Base-by-base conservation (phyloP, 1,284 basidiomycete genomes). In the Heterobasidion occidentale region DNA sequence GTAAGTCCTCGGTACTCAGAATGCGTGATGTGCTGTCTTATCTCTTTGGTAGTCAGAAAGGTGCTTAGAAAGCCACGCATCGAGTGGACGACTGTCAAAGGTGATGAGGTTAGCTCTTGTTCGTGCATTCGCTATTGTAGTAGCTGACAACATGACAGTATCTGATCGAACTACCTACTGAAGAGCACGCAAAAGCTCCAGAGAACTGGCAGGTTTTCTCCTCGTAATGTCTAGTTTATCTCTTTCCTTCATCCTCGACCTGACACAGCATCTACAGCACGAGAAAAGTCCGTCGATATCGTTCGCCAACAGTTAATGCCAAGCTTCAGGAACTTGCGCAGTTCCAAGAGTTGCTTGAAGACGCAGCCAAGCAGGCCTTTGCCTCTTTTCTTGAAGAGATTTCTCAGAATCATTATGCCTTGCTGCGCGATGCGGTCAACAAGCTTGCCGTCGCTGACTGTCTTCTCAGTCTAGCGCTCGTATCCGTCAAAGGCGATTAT, bases 361-460 rank as follows among this genome's bases (percentile, higher is more conserved):
- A 77, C 0, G 88, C 84, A 60, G 80, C 90, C 1, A 76, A 83
- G 56, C 75, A 74, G 45, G 89, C 91, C 0, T 94, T 84, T 65
- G 70, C 71, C 11, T 66, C 74, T 1, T 96, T 95, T 67, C 78
- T 95, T 46, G 64, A 70, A 44, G 84, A 89, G 55, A 88, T 94
- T 36, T 73, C 84, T 7, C 67, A 74, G 36, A 78, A 84, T 45
- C 74, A 86, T 62, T 94, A 94, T 64, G 79, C 77, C 20, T 61
- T 86, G 6, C 71, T 97, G 49, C 79, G 92, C 8, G 78, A 86
- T 61, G 83, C 80, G 1, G 86, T 93, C 20, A 86, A 90, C 63
- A 86, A 88, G 58, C 75, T 97, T 20, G 92, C 92, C 1, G 77
- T 78, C 1, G 86, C 87, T n/a, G 92, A 90, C 73, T 95, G 86